Evolutionary conservation across 2,329 filamentous ascomycete genomes (phyloP).

Genomic region (Sarocladium strictum): DNA sequence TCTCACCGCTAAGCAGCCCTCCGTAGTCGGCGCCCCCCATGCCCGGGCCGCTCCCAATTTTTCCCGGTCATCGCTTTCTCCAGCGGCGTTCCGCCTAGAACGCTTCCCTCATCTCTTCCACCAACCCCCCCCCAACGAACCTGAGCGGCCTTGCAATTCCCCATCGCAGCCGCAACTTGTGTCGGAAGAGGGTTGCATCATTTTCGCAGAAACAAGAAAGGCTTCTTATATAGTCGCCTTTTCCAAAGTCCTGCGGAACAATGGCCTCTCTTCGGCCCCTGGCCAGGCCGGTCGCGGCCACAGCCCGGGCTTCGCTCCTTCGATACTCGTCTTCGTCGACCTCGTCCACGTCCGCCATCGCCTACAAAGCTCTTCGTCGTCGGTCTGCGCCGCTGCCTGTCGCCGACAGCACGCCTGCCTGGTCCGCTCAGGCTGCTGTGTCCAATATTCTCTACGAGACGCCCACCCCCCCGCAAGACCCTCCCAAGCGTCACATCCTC

Average conservation of each 20-base stretch:
- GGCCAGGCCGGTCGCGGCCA: constrained; percentile 10
- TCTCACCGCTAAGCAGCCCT: not conserved
- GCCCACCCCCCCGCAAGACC: constrained; percentile 72
- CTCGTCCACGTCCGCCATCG: constrained; percentile 85
- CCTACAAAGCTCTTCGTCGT: constrained; percentile 94
- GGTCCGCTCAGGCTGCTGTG: constrained; percentile 90
- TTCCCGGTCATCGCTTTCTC: constrained; percentile 1
- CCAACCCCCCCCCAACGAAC: not conserved
- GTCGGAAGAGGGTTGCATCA: not conserved
- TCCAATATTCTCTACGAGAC: constrained; percentile 99
- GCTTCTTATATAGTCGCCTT: constrained; percentile 11
- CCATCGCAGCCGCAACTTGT: not conserved
- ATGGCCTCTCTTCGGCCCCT: constrained; percentile 42
- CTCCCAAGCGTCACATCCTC: constrained; percentile 90
- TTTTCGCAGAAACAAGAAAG: not conserved
- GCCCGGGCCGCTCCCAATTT: not conserved
- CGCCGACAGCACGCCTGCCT: constrained; percentile 66
- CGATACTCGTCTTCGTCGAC: constrained; percentile 40
- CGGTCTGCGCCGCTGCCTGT: constrained; percentile 81
- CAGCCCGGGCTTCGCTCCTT: constrained; percentile 17
- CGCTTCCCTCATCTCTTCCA: not conserved
- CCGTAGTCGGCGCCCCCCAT: not conserved
- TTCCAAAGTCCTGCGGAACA: constrained; percentile 20
- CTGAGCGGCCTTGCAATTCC: not conserved
- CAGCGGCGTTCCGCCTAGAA: too few relatives aligned